Base-by-base conservation (phyloP, 345 rosid genomes). In the Eutrema japonicum region DNA sequence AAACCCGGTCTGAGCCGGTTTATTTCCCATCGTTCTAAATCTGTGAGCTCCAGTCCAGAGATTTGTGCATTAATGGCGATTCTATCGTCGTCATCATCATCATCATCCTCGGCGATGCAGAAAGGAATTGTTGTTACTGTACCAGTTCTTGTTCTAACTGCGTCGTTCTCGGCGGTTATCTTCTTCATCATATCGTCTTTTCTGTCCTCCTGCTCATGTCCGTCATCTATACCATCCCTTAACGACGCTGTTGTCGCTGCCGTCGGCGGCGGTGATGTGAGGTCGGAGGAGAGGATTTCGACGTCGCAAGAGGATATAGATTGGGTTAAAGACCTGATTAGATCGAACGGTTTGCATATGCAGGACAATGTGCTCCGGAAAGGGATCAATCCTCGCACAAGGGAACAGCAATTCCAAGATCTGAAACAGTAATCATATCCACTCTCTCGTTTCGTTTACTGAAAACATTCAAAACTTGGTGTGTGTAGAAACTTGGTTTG, bases 331-430 rank as follows among this genome's bases (percentile, higher is more conserved):
- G 85, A 80, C 80, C 92, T 89, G 91, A 91, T 94, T 87, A 82
- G 78, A 40, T 76, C 41, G 46, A 91, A 94, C 67, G 97, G 98
- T 14, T 72, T 94, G 70, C 97, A 85, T 59, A 91, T 94, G 98
- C 89, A 81, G 37, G 83, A 87, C 2, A 94, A 89, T 81, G 88
- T 87, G 16, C 89, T 91, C 1, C 85, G 98, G 10, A 94, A 94
- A 58, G 98, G 97, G 43, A 94, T 94, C 51, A 94, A 91, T 72
- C 98, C 98, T 18, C 89, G 98, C 59, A 85, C 98, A 13, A 83
- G 98, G 42, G 90, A 82, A 53, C 95, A 89, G 50, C 98, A 94
- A 69, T 78, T 94, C 10, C 82, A 85, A 53, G 97, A 89, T 87
- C 93, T 91, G 9, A 58, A 49, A 36, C 83, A 83, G 98, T 91